Evolutionary conservation across 1,284 basidiomycete genomes (phyloP).

Genomic region (Leccinum pachyderme): DNA sequence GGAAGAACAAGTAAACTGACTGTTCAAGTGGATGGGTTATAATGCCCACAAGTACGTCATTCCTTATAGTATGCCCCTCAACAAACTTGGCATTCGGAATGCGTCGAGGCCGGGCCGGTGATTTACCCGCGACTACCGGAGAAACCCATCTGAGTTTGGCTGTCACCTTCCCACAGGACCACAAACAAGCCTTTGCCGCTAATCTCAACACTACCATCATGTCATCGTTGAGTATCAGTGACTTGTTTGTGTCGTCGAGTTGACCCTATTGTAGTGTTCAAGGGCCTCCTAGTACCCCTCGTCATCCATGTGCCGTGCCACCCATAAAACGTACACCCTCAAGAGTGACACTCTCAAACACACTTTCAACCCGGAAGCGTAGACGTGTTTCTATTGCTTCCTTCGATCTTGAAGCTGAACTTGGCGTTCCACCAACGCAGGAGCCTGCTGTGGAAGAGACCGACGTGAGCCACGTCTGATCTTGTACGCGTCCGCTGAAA

Average conservation of each 20-base stretch:
- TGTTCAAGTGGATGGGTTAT: no score
- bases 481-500: neutral
- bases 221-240: conserved; percentile 31
- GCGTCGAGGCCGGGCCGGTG: no score
- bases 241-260: conserved; percentile 9
- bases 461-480: conserved; percentile 24
- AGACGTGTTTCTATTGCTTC: conserved; percentile 33
- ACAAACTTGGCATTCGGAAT: no score
- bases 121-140: no score
- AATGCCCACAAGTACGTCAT: no score
- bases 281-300: conserved; percentile 28
- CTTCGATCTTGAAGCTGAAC: conserved; percentile 30
- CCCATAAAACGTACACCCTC: conserved; percentile 34
- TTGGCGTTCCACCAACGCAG: conserved; percentile 10
- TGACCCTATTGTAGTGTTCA: conserved; percentile 27
- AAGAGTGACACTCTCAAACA: conserved; percentile 28
- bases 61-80: no score
- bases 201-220: conserved; percentile 12
- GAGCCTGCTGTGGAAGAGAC: conserved; percentile 30
- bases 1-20: no score
- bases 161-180: neutral
- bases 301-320: conserved; percentile 28
- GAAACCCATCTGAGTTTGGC: no score
- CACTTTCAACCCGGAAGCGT: conserved; percentile 31
- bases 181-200: neutral